phyloP scores from a whole-genome alignment of 768 basidiomycete species.

The Boletus tomentosulus region DNA sequence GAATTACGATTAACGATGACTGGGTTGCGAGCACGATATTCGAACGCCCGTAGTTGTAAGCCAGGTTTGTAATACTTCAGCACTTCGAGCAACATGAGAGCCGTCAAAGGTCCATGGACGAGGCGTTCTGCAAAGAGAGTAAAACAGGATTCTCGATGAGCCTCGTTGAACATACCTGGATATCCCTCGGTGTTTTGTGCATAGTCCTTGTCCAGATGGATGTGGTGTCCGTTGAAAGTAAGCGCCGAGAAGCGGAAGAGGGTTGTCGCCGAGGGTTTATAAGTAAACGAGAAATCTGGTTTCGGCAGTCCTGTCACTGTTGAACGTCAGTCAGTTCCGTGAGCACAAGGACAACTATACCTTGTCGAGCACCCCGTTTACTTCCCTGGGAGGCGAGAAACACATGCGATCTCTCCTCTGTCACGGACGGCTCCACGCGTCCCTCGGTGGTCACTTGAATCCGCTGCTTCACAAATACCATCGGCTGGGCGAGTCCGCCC shows the following conservation, averaged over 20 bases:
- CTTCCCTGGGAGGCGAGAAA: conserved; percentile 42
- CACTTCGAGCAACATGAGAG: conserved; percentile 71
- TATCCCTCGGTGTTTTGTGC: conserved; percentile 67
- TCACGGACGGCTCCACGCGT: conserved; percentile 42
- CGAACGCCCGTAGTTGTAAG: conserved; percentile 47
- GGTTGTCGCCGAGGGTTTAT: conserved; percentile 63
- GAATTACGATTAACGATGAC: conserved; percentile 49
- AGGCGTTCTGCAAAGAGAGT: conserved; percentile 53
- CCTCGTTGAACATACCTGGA: conserved; percentile 41
- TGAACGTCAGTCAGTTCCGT: neutral
- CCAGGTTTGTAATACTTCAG: conserved; percentile 48
- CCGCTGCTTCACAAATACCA: conserved; percentile 71
- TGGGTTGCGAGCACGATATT: conserved; percentile 68
- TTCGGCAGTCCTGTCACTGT: conserved; percentile 50
- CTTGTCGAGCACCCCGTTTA: conserved; percentile 38
- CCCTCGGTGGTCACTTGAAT: conserved; percentile 50
- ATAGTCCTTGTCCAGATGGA: conserved; percentile 78
- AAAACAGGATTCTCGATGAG: neutral
- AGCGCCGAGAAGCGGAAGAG: conserved; percentile 85
- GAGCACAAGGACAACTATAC: conserved; percentile 25
- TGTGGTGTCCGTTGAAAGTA: conserved; percentile 81
- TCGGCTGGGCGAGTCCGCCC: conserved; percentile 44
- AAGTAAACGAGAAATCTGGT: conserved; percentile 60
- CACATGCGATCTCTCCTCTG: conserved; percentile 67
- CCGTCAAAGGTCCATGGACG: conserved; percentile 83